These are phyloP conservation scores for Taiozyma onychis DNA, from an alignment of 1,139 yeast species.

Conservation along the genomic window DNA sequence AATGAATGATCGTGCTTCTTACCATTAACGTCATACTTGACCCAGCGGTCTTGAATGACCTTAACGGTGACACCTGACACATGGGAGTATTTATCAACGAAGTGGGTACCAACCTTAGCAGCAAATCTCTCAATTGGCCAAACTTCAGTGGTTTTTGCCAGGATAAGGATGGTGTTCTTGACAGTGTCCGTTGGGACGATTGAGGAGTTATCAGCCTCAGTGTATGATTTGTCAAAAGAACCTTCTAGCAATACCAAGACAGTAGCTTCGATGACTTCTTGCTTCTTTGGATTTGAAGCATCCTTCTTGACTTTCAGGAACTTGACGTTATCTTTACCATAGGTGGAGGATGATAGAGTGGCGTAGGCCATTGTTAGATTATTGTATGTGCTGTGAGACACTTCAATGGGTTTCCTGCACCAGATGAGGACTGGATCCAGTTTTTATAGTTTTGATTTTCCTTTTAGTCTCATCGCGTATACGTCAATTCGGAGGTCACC, in stretches of 20 bases:
- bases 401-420: not conserved
- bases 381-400: not conserved
- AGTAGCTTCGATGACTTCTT: slow-evolving; percentile 80
- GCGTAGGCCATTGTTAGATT: slow-evolving; percentile 25
- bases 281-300: slow-evolving; percentile 60
- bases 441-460: not conserved
- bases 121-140: slow-evolving; percentile 93
- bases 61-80: slow-evolving; percentile 65
- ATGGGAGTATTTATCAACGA: slow-evolving; percentile 67
- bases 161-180: slow-evolving; percentile 77
- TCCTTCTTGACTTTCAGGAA: slow-evolving; percentile 82
- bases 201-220: slow-evolving; percentile 80
- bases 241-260: slow-evolving; percentile 74
- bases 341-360: slow-evolving; percentile 43
- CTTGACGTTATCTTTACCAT: slow-evolving; percentile 91
- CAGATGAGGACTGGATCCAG: not conserved
- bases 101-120: slow-evolving; percentile 77
- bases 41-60: slow-evolving; percentile 73
- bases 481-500: not conserved
- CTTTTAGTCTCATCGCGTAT: not conserved
- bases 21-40: slow-evolving; percentile 70
- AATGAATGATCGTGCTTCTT: slow-evolving; percentile 78
- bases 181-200: slow-evolving; percentile 94
- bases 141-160: slow-evolving; percentile 74
- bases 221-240: slow-evolving; percentile 70